These are phyloP conservation scores for Talaromyces borbonicus DNA, from an alignment of 495 filamentous ascomycete species.

Conservation along the genomic window DNA sequence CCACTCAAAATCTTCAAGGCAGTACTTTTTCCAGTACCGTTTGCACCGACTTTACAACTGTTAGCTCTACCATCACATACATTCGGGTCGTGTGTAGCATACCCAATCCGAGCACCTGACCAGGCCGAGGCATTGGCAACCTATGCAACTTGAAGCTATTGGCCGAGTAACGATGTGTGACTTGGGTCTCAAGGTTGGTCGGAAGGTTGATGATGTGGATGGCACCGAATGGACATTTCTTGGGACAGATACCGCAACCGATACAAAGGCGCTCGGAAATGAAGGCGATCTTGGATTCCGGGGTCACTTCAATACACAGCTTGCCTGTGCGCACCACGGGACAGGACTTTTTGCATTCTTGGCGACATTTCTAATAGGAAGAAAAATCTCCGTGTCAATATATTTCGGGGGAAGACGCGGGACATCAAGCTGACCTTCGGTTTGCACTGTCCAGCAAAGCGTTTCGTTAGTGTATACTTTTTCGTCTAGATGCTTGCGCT, in stretches of 20 bases:
- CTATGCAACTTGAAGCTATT: conserved; percentile 99
- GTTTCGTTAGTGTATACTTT: conserved; percentile 25
- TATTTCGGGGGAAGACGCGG: no score
- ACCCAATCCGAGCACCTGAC: conserved; percentile 82
- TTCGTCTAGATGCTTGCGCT: no score
- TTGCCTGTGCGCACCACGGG: conserved; percentile 97
- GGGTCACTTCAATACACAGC: conserved; percentile 88
- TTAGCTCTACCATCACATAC: background rate
- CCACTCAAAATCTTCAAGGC: conserved; percentile 96
- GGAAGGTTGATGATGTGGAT: conserved; percentile 99
- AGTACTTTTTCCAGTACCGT: conserved; percentile 99
- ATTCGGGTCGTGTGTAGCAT: background rate
- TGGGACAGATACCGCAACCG: conserved; percentile 97
- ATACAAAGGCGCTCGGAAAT: conserved; percentile 93
- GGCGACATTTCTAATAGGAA: conserved; percentile 69
- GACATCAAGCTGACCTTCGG: conserved; percentile 77
- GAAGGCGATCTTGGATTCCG: conserved; percentile 91
- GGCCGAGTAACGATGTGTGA: conserved; percentile 96
- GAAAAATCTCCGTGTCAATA: no score
- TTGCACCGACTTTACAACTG: conserved; percentile 66
- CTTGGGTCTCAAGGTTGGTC: conserved; percentile 93
- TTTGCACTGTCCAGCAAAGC: conserved; percentile 59
- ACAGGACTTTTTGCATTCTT: conserved; percentile 98
- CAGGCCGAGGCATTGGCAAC: conserved; percentile 87
- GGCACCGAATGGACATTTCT: conserved; percentile 98